Base-by-base conservation (phyloP, 192 early-diverging fungal genomes). In the Gigaspora rosea region DNA sequence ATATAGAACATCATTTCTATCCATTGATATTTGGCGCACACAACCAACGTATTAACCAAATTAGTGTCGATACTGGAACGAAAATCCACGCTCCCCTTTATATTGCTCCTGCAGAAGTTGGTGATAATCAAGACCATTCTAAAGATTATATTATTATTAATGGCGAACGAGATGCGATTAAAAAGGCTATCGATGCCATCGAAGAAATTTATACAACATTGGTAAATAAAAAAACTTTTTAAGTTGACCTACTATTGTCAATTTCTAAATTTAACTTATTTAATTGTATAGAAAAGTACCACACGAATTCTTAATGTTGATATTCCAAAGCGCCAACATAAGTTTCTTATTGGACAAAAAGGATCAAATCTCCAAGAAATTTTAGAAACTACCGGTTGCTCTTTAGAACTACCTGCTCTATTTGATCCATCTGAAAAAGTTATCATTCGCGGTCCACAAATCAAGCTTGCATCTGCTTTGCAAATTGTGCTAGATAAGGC, bases 291-390 rank as follows among this genome's bases (percentile, higher is more conserved):
- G 63, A 76, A 76, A 76, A 67, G 49, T 13, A 88, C 79, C 41
- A 91, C 93, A 62, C 82, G 89, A 47, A 90, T 87, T 12, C 80
- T 93, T 61, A 83, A 84, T 3, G 87, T 95, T 61, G 85, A 86
- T 54, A 86, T 98, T 57, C 92, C 93, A 57, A 97, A 98, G 86
- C 91, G 92, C 67, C 95, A 97, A 83, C 97, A 98, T 82, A 92
- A 91, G 57, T 97, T 95, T 81, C 84, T 99, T 22, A 86, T 96
- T 47, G 97, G 97, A 15, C 82, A 89, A 46, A 90, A 92, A 81
- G 95, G 93, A 36, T 80, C 87, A 33, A 87, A 86, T 32, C 86
- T 98, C 62, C 86, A 90, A 65, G 96, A 97, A 58, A 93, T 99
- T 64, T 82, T 95, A 57, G 88, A 89, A n/a, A 83, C 87, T 0